Evolutionary conservation across 768 basidiomycete genomes (phyloP).

Genomic region (Russula vinacea): DNA sequence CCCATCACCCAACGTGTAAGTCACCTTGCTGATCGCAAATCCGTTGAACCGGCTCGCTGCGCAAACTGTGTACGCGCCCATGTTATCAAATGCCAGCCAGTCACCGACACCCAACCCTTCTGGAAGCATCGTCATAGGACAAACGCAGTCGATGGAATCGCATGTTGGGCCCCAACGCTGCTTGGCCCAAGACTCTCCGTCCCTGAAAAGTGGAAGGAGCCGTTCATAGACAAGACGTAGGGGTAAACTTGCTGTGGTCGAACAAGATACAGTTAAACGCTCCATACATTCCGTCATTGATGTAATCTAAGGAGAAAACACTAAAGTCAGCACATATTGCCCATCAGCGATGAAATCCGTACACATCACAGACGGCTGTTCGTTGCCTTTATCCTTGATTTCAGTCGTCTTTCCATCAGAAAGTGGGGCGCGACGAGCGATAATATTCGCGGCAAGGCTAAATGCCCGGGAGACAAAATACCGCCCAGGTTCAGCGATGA

Average conservation of each 20-base stretch:
- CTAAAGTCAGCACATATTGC: not conserved
- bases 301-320: constrained; percentile 66
- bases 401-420: constrained; percentile 35
- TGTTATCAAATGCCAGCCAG: constrained; percentile 96
- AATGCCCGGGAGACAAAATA: constrained; percentile 93
- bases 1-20: constrained; percentile 68
- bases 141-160: constrained; percentile 95
- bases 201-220: constrained; percentile 56
- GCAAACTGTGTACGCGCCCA: constrained; percentile 99
- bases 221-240: constrained; percentile 66
- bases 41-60: constrained; percentile 96
- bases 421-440: constrained; percentile 74
- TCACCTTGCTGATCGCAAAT: constrained; percentile 74
- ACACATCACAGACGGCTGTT: constrained; percentile 83
- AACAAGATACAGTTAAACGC: constrained; percentile 96
- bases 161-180: constrained; percentile 99
- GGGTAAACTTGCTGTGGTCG: constrained; percentile 85
- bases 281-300: constrained; percentile 89
- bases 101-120: constrained; percentile 80
- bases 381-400: constrained; percentile 34
- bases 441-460: constrained; percentile 88
- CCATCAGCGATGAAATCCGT: constrained; percentile 40
- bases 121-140: constrained; percentile 58
- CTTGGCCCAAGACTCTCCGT: constrained; percentile 47
- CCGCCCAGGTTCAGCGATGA: constrained; percentile 95